Conservation (phyloP, 2,329 filamentous ascomycete genomes). For the Calonectria naviculata region DNA sequence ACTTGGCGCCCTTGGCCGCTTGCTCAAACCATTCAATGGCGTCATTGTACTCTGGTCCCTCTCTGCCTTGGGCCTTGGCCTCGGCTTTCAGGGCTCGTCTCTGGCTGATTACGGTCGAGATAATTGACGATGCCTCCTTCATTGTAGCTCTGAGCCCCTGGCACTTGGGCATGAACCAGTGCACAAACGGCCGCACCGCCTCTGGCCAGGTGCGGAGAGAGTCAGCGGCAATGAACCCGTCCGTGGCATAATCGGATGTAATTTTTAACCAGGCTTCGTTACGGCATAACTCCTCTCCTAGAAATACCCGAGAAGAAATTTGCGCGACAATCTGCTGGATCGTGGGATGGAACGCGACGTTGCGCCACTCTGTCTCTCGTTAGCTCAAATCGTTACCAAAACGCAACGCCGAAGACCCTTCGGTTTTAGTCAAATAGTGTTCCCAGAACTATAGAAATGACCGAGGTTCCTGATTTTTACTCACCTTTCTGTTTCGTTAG, state of each 20-base stretch:
- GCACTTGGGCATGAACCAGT: background rate
- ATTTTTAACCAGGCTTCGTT: background rate
- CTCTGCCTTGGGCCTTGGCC: background rate
- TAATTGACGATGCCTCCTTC: background rate
- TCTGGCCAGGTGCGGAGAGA: background rate
- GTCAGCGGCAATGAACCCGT: background rate
- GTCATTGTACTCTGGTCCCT: background rate
- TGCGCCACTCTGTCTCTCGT: background rate
- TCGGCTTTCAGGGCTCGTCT: background rate
- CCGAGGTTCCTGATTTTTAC: background rate
- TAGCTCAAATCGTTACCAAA: background rate
- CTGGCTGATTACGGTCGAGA: background rate
- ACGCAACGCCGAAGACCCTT: too few relatives aligned
- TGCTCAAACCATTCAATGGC: slow-evolving; percentile 13
- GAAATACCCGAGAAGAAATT: background rate
- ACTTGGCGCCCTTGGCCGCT: background rate
- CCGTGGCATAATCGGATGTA: background rate
- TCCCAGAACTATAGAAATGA: background rate
- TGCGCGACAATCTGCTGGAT: background rate
- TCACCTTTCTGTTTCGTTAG: background rate
- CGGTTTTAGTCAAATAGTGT: background rate
- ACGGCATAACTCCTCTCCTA: background rate
- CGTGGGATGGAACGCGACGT: background rate
- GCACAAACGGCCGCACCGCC: background rate
- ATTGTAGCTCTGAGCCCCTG: background rate